Evolutionary conservation across 208 protist species (phyloP).

Genomic region (Naegleria lovaniensis): DNA sequence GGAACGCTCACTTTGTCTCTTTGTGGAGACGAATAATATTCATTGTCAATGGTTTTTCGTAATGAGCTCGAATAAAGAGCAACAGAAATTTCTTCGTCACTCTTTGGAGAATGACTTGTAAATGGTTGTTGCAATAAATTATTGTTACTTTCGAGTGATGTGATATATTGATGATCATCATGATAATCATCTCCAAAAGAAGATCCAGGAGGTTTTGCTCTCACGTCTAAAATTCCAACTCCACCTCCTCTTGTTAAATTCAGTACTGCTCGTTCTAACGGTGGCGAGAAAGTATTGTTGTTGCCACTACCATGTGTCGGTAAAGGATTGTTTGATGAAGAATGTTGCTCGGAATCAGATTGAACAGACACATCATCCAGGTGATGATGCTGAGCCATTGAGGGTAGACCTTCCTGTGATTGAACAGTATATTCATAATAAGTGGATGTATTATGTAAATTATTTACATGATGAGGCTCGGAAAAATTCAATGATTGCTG

Average conservation of each 20-base stretch:
- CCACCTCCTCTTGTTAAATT: too few species aligned
- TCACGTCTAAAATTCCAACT: too few species aligned
- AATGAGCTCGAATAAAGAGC: background rate
- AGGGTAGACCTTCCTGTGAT: background rate
- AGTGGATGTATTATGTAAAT: background rate
- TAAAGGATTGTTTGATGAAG: background rate
- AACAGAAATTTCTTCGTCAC: background rate
- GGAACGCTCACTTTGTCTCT: background rate
- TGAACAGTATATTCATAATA: background rate
- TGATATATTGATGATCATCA: background rate
- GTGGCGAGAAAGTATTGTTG: too few species aligned
- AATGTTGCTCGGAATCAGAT: background rate
- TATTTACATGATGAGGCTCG: background rate
- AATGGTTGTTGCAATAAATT: background rate
- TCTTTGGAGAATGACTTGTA: background rate
- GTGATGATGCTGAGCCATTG: background rate
- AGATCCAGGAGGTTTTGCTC: too few species aligned
- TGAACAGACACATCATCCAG: background rate
- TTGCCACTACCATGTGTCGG: background rate
- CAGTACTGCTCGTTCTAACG: too few species aligned
- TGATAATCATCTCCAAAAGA: too few species aligned
- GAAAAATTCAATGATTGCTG: background rate
- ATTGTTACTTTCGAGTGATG: background rate
- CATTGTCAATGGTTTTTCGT: background rate
- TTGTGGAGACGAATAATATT: background rate